Base-by-base conservation (phyloP, 2,329 filamentous ascomycete species). In the Juglanconis oblonga region DNA sequence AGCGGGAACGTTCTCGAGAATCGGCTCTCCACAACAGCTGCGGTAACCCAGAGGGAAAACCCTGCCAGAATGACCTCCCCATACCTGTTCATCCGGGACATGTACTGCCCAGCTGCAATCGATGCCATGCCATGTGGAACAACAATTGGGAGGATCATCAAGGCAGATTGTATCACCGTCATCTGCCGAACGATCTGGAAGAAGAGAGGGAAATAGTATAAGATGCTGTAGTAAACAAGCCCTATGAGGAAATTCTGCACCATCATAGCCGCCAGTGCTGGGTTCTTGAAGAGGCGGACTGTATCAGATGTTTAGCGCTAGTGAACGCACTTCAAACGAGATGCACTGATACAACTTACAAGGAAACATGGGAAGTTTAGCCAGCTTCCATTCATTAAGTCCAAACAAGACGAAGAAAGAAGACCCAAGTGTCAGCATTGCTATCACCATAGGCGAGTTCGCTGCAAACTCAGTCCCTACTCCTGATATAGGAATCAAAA, bases 401-500 rank as follows among this genome's bases (percentile, higher is more conserved):
- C 85, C 54, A 63, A 87, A 87, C 0, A 74, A 68, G 13, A 81
- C 44, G 33, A 81, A 67, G 11, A 59, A 31, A 4, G 17, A 42
- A 33, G 48, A 49, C 5, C 61, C 61, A n/a, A 57, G 44, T 3
- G 53, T 53, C 29, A 88, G 72, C 83, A 87, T 86, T 42, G 77
- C 77, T 29, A 88, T 84, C 1, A 85, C 80, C 77, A 86, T 78
- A 0, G 83, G 74, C 9, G 80, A 84, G 33, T 75, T 67, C 79
- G 81, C 83, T 5, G 74, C 69, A 57, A 84, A 84, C 58, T 82
- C 82, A 1, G 78, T 77, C 0, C 80, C 82, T 45, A 80, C 69
- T 14, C 84, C 84, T 3, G 85, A 87, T 11, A 89, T 79, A 0
- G 86, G 86, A 49, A 89, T 85, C 17, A 89, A 74, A 2, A 89